phyloP scores from a whole-genome alignment of 371 early-diverging fungal genomes.

The Cladochytrium tenue region DNA sequence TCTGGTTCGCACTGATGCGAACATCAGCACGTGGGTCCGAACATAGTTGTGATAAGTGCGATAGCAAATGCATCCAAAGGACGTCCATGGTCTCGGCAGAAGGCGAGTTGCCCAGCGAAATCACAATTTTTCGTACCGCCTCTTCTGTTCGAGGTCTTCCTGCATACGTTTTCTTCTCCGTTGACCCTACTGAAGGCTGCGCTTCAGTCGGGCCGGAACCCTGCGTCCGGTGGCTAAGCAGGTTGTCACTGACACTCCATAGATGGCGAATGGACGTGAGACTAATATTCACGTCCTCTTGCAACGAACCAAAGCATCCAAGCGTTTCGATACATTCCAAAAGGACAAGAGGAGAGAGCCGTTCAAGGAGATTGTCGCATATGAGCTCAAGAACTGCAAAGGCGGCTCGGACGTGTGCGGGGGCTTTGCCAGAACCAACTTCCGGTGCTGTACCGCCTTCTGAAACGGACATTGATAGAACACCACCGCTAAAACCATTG shows the following conservation, averaged over 20 bases:
- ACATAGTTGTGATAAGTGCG: conserved; percentile 78
- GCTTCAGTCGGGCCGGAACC: neutral
- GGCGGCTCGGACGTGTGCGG: conserved; percentile 74
- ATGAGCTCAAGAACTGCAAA: conserved; percentile 93
- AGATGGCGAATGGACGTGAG: conserved; percentile 89
- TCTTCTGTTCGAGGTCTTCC: neutral
- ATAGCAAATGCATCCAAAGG: conserved; percentile 85
- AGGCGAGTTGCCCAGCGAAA: conserved; percentile 9
- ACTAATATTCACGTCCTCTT: conserved; percentile 91
- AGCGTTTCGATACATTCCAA: conserved; percentile 81
- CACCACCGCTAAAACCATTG: neutral
- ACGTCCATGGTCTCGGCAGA: conserved; percentile 57
- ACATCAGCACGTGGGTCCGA: conserved; percentile 90
- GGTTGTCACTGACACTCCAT: conserved; percentile 85
- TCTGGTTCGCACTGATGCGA: conserved; percentile 91
- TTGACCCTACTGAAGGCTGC: too few relatives aligned
- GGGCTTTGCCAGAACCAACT: conserved; percentile 15
- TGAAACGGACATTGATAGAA: neutral
- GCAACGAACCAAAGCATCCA: conserved; percentile 79
- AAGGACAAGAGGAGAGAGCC: conserved; percentile 74
- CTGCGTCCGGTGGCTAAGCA: conserved; percentile 64
- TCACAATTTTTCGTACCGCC: neutral
- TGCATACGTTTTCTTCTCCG: neutral
- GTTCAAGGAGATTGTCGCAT: conserved; percentile 90
- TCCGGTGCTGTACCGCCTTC: neutral